Percentiles rank a stretch among this genome's conserved stretches.
phyloP scores from a whole-genome alignment of 164 flowering plant species.

The Buxus sempervirens region DNA sequence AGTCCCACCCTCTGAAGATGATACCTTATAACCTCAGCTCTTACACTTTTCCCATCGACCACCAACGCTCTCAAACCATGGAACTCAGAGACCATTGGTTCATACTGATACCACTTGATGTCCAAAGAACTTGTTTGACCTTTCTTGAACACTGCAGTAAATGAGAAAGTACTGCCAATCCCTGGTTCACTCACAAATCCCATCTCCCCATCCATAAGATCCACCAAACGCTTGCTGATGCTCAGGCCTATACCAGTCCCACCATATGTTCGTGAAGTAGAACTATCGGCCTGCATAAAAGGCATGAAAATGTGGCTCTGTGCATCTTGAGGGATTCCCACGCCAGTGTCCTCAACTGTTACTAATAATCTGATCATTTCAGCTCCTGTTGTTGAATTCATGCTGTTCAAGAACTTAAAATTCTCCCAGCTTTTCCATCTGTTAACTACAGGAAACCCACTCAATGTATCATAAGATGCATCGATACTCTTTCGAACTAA shows the following conservation, averaged over 20 bases:
- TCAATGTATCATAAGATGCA: constrained; percentile 46
- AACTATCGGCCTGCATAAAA: constrained; percentile 96
- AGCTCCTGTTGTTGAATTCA: constrained; percentile 24
- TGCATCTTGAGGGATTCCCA: constrained; percentile 72
- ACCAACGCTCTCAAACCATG: constrained; percentile 65
- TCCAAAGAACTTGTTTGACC: constrained; percentile 39
- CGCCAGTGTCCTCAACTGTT: constrained; percentile 95
- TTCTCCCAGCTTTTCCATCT: constrained; percentile 78
- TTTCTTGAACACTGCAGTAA: constrained; percentile 51
- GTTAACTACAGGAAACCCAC: constrained; percentile 77
- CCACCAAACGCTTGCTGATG: constrained; percentile 81
- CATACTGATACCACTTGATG: constrained; percentile 33
- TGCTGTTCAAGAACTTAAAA: constrained; percentile 36
- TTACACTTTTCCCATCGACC: constrained; percentile 59
- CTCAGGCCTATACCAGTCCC: constrained; percentile 98
- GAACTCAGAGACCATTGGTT: constrained; percentile 45
- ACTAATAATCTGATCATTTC: constrained; percentile 53
- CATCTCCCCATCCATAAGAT: constrained; percentile 86
- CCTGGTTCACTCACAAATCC: constrained; percentile 78
- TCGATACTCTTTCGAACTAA: constrained; percentile 22
- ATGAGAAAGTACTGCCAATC: constrained; percentile 79
- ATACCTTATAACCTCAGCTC: constrained; percentile 86
- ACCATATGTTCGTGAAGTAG: constrained; percentile 87
- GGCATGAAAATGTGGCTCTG: constrained; percentile 82
- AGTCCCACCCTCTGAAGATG: constrained; percentile 82